Conservation (phyloP, 768 basidiomycete genomes). For the Rhodotorula taiwanensis region DNA sequence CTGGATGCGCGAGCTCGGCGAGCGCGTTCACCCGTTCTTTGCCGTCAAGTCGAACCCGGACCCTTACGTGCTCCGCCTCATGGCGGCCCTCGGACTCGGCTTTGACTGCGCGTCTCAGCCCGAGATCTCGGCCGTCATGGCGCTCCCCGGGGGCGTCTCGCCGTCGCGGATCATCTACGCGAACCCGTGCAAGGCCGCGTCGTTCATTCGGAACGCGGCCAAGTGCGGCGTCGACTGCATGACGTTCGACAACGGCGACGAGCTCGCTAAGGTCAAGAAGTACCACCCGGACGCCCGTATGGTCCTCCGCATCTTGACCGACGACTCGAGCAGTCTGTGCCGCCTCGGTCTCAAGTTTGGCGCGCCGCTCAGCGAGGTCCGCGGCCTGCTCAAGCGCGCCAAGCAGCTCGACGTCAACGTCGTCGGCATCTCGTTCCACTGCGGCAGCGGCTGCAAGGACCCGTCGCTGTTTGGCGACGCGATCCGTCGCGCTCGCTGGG, state of each 20-base stretch:
- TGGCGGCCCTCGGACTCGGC: constrained; percentile 80
- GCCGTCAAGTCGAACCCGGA: constrained; percentile 99
- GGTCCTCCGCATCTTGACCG: constrained; percentile 91
- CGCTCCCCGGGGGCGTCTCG: constrained; percentile 55
- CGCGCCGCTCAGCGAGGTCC: constrained; percentile 74
- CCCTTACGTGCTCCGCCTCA: constrained; percentile 80
- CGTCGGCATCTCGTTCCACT: constrained; percentile 93
- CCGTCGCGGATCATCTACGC: constrained; percentile 88
- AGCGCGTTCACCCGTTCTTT: constrained; percentile 87
- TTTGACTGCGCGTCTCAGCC: constrained; percentile 97
- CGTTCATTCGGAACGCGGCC: constrained; percentile 80
- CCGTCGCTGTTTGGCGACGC: constrained; percentile 84
- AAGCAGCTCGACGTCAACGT: constrained; percentile 73
- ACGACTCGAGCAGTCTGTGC: constrained; percentile 91
- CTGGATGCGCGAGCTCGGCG: constrained; percentile 67
- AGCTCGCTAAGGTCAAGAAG: constrained; percentile 83
- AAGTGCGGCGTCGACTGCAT: constrained; percentile 75
- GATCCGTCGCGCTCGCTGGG: constrained; percentile 67
- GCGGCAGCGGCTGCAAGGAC: constrained; percentile 94
- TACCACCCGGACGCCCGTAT: constrained; percentile 73
- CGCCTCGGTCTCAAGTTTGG: constrained; percentile 93
- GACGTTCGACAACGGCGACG: constrained; percentile 98
- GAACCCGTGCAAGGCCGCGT: constrained; percentile 95
- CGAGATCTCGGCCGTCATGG: constrained; percentile 76
- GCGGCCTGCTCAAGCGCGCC: constrained; percentile 70